Evolutionary conservation across 2,329 filamentous ascomycete species (phyloP).

Genomic region (Colletotrichum trifolii): DNA sequence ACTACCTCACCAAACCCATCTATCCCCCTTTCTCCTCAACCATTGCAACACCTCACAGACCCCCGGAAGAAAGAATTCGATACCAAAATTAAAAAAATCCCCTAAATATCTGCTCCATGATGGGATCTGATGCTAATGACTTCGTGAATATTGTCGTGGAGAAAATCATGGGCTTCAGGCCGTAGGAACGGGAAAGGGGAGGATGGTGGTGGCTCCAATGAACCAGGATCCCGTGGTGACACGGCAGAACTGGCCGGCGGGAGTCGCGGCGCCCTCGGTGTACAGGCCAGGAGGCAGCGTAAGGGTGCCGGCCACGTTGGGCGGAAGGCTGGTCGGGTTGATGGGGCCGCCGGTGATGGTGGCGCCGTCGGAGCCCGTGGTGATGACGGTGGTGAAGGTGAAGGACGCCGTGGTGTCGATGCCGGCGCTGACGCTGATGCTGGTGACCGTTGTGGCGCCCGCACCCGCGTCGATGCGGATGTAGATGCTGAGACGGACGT

Average conservation of each 20-base stretch:
- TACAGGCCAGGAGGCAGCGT: constrained; percentile 29
- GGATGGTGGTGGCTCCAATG: constrained; percentile 21
- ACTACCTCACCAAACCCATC: neutral
- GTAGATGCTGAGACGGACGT: constrained; percentile 24
- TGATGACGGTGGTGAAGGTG: constrained; percentile 8
- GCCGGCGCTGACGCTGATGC: constrained; percentile 1
- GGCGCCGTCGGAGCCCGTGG: neutral
- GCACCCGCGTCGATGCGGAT: constrained; percentile 13
- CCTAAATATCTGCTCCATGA: constrained; percentile 1
- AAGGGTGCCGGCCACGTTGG: constrained; percentile 16
- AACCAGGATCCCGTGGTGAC: constrained; percentile 27
- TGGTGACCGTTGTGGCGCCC: constrained; percentile 5
- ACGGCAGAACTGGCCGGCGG: constrained; percentile 21
- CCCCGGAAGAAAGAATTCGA: constrained; percentile 14
- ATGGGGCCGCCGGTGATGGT: neutral
- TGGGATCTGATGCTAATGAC: constrained; percentile 19
- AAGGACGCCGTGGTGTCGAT: neutral
- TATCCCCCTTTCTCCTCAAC: neutral
- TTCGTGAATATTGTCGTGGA: constrained; percentile 17
- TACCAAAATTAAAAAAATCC: neutral
- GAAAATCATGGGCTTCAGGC: constrained; percentile 19
- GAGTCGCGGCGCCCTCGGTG: constrained; percentile 17
- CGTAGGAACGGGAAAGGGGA: constrained; percentile 15
- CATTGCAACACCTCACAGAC: neutral
- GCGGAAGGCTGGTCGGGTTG: neutral